Conservation (phyloP, 805 yeast species). For the Zygosaccharomyces bailii region DNA sequence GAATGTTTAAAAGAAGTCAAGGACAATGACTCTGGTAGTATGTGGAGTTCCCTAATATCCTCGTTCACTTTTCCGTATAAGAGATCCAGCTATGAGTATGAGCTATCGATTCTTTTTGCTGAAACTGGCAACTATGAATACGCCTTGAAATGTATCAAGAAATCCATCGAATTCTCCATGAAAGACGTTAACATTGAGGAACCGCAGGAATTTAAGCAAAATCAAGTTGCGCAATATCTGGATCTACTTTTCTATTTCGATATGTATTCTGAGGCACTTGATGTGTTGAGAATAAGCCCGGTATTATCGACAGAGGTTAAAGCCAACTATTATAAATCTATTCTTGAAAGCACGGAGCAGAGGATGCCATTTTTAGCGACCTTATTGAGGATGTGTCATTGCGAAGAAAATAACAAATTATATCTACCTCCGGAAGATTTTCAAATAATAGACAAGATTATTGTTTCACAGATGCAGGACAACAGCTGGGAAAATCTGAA, state of each 20-base stretch:
- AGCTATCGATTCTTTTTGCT: constrained; percentile 28
- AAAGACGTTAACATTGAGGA: constrained; percentile 17
- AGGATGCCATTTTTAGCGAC: constrained; percentile 26
- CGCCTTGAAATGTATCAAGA: constrained; percentile 29
- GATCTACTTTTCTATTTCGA: constrained; percentile 27
- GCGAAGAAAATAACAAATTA: constrained; percentile 7
- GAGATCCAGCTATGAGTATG: constrained; percentile 25
- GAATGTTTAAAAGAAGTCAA: constrained; percentile 17
- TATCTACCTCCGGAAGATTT: constrained; percentile 26
- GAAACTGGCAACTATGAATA: constrained; percentile 20
- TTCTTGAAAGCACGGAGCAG: constrained; percentile 18
- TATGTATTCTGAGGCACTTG: constrained; percentile 30
- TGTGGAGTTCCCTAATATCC: constrained; percentile 27
- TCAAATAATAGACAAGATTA: constrained; percentile 26
- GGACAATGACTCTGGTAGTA: constrained; percentile 11
- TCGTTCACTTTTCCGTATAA: constrained; percentile 20
- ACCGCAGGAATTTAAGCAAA: constrained; percentile 19
- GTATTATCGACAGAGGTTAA: constrained; percentile 24
- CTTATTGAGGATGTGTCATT: constrained; percentile 22
- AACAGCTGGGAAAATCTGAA: constrained; percentile 26
- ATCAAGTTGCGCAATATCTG: constrained; percentile 30
- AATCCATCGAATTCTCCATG: constrained; percentile 27
- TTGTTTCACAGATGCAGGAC: constrained; percentile 17
- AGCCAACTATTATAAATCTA: constrained; percentile 19
- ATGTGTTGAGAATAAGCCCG: constrained; percentile 32